Conservation (phyloP, 768 basidiomycete genomes). For the Hericium erinaceus region DNA sequence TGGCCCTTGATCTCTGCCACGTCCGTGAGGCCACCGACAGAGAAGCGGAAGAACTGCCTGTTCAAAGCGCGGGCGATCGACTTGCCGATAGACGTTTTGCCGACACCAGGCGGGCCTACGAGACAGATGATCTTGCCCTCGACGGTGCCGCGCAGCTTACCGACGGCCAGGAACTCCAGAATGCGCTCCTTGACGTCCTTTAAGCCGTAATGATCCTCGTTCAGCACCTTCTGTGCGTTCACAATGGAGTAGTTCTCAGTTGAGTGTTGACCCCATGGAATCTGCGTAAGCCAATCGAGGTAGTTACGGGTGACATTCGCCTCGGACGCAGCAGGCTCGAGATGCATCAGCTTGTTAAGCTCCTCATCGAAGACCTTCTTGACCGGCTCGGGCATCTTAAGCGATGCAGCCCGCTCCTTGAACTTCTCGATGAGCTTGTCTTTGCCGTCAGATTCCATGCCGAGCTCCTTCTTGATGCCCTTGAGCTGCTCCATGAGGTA, state of each 20-base stretch:
- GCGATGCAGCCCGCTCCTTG: constrained; percentile 66
- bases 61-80: constrained; percentile 87
- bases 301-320: constrained; percentile 94
- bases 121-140: constrained; percentile 97
- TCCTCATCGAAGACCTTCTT: constrained; percentile 96
- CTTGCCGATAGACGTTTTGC: constrained; percentile 95
- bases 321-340: constrained; percentile 88
- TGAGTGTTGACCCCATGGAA: constrained; percentile 96
- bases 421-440: constrained; percentile 92
- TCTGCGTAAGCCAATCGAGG: constrained; percentile 88
- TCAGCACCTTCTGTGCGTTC: constrained; percentile 75
- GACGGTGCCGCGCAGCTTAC: constrained; percentile 88
- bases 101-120: constrained; percentile 94
- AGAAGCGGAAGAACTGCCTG: constrained; percentile 92
- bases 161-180: constrained; percentile 91
- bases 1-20: constrained; percentile 99
- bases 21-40: constrained; percentile 92
- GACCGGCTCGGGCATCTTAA: constrained; percentile 87
- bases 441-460: constrained; percentile 92
- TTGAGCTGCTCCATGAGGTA: constrained; percentile 96
- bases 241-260: constrained; percentile 85
- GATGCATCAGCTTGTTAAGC: constrained; percentile 75
- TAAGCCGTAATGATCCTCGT: constrained; percentile 92
- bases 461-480: constrained; percentile 92
- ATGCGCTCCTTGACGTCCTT: constrained; percentile 90